Evolutionary conservation across 2,329 filamentous ascomycete genomes (phyloP).

Genomic region (Cryphonectria japonica): DNA sequence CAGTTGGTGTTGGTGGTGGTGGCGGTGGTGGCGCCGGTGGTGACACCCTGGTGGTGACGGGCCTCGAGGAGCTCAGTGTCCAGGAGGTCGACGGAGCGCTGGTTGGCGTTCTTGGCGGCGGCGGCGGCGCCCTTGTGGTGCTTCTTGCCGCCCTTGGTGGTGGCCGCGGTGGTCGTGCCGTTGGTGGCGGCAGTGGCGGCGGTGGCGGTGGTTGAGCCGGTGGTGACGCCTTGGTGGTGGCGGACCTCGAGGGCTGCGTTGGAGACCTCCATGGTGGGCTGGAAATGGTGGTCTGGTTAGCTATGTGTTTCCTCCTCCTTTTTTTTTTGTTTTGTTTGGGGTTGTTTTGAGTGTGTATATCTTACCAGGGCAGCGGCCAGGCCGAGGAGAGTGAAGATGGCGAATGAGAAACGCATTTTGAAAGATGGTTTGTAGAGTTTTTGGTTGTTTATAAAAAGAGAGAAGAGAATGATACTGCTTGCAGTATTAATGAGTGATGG

Average conservation of each 20-base stretch:
- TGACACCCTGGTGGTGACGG: slow-evolving; percentile 9
- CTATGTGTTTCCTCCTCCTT: not conserved
- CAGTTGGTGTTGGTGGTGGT: not conserved
- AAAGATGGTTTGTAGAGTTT: not conserved
- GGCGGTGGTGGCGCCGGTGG: not conserved
- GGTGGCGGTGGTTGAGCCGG: not conserved
- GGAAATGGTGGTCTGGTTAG: not conserved
- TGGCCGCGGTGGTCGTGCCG: not conserved
- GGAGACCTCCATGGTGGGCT: not conserved
- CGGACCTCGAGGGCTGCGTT: not conserved
- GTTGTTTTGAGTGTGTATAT: not conserved
- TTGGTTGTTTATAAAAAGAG: not conserved
- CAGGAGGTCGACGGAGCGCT: not conserved
- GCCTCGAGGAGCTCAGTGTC: not conserved
- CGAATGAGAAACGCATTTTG: slow-evolving; percentile 18
- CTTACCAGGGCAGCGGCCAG: slow-evolving; percentile 8
- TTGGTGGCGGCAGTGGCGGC: not conserved
- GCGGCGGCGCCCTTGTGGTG: not conserved
- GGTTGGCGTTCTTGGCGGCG: not conserved
- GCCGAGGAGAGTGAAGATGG: slow-evolving; percentile 10
- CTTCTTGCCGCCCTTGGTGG: not conserved
- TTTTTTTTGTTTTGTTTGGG: not conserved
- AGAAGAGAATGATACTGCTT: not conserved
- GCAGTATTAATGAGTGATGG: not conserved
- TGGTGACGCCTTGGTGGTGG: slow-evolving; percentile 10